Conservation (phyloP, 2,329 filamentous ascomycete genomes). For the Dendryphion nanum region DNA sequence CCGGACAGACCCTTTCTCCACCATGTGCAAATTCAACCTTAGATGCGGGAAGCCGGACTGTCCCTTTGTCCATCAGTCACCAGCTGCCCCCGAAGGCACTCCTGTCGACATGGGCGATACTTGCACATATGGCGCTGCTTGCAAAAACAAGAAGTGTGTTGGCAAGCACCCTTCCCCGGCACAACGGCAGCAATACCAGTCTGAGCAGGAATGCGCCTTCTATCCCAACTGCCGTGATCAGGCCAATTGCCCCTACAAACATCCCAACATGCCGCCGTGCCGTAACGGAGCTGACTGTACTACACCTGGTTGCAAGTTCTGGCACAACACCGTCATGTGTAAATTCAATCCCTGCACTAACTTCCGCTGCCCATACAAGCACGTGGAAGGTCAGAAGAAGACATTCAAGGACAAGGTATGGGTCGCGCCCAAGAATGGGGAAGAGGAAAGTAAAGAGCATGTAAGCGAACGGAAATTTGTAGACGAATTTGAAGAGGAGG, state of each 20-base stretch:
- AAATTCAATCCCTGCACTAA: conserved; percentile 91
- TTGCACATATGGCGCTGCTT: conserved; percentile 84
- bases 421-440: conserved; percentile 58
- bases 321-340: conserved; percentile 81
- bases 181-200: conserved; percentile 72
- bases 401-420: conserved; percentile 87
- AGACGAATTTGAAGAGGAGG: conserved; percentile 65
- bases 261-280: conserved; percentile 83
- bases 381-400: conserved; percentile 82
- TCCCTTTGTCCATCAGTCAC: conserved; percentile 91
- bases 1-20: conserved; percentile 60
- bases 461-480: conserved; percentile 89
- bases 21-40: conserved; percentile 85
- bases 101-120: conserved; percentile 75
- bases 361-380: conserved; percentile 82
- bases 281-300: conserved; percentile 89
- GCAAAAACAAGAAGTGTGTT: conserved; percentile 94
- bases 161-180: conserved; percentile 91
- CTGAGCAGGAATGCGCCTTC: conserved; percentile 85
- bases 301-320: conserved; percentile 80
- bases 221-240: conserved; percentile 85
- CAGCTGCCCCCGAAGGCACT: conserved; percentile 75
- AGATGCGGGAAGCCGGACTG: conserved; percentile 86
- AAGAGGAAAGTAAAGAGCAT: conserved; percentile 58
- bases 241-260: conserved; percentile 80